These are phyloP conservation scores for Amanita muscaria DNA, from an alignment of 768 basidiomycete genomes.

Conservation along the genomic window DNA sequence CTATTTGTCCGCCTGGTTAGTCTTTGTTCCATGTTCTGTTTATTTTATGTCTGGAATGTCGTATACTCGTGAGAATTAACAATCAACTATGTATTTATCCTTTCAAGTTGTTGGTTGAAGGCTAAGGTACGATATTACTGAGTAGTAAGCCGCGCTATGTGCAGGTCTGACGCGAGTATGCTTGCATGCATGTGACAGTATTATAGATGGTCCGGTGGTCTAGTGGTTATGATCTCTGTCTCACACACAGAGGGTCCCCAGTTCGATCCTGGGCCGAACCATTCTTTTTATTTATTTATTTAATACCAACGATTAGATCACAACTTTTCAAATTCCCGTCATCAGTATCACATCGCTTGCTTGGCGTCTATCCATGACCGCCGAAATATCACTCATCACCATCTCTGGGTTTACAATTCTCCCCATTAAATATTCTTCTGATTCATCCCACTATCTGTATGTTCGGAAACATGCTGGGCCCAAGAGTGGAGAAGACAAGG, in stretches of 20 bases:
- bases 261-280: slow-evolving; percentile 18
- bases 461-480: slow-evolving; percentile 54
- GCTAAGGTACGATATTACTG: too few relatives aligned
- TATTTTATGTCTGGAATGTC: too few relatives aligned
- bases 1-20: not conserved
- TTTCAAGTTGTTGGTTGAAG: too few relatives aligned
- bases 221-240: slow-evolving; percentile 19
- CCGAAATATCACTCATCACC: slow-evolving; percentile 13
- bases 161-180: too few relatives aligned
- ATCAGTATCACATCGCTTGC: too few relatives aligned
- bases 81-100: too few relatives aligned
- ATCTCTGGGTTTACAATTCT: slow-evolving; percentile 43
- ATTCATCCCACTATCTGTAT: slow-evolving; percentile 59
- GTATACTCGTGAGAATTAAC: too few relatives aligned
- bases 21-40: not conserved
- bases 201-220: slow-evolving; percentile 16
- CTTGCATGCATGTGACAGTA: too few relatives aligned
- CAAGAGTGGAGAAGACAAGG: slow-evolving; percentile 24
- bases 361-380: slow-evolving; percentile 1
- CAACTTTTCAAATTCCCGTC: too few relatives aligned
- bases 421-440: slow-evolving; percentile 31
- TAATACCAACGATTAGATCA: not conserved
- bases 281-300: slow-evolving; percentile 8
- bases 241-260: slow-evolving; percentile 18
- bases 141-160: too few relatives aligned